Conservation (phyloP, 176 grass and related monocot genomes). For the Saccharum spontaneum region DNA sequence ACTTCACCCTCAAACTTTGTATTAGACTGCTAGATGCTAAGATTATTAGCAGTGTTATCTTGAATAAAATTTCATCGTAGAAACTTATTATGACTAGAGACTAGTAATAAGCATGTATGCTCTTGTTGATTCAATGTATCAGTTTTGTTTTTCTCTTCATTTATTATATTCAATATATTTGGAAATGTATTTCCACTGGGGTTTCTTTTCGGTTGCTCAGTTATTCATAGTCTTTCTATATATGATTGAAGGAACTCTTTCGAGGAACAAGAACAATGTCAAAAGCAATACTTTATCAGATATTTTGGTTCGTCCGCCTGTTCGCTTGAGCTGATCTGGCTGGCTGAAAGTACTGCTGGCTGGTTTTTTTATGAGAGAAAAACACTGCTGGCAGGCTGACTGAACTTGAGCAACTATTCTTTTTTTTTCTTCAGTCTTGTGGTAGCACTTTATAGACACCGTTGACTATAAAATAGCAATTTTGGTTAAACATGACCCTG, state of each 20-base stretch:
- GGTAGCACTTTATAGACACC: neutral
- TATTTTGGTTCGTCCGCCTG: constrained; percentile 28
- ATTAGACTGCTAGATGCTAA: neutral
- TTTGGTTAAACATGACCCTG: too few species aligned
- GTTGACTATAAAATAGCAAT: neutral
- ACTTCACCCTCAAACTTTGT: neutral
- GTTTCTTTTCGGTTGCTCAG: neutral
- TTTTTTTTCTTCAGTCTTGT: neutral
- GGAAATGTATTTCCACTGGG: neutral
- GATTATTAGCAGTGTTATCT: neutral
- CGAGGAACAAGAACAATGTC: neutral
- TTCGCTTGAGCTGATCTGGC: too few species aligned
- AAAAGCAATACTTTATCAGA: constrained; percentile 21
- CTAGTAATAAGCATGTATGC: neutral
- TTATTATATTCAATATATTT: neutral
- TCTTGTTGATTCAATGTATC: neutral
- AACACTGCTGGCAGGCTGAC: too few species aligned
- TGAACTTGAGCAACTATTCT: neutral
- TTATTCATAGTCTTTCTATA: neutral
- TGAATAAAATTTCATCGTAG: neutral
- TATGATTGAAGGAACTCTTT: constrained; percentile 15
- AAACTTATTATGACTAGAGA: neutral
- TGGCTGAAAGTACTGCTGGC: too few species aligned
- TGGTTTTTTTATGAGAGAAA: too few species aligned
- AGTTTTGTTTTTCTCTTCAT: neutral